Evolutionary conservation across 768 basidiomycete species (phyloP).

Genomic region (Hygrophoropsis aurantiaca): DNA sequence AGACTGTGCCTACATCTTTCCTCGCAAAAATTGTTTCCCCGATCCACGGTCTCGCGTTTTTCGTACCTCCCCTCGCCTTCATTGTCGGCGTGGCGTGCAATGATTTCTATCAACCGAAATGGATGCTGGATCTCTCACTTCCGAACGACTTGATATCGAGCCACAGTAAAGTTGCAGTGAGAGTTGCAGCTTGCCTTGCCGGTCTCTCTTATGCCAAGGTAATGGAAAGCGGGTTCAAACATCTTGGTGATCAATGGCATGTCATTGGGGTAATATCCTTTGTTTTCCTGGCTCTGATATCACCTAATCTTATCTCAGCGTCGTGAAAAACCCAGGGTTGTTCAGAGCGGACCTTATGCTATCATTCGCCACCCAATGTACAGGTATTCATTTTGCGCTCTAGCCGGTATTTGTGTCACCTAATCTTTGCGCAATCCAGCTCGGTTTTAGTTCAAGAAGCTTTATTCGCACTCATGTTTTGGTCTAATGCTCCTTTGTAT

Average conservation of each 20-base stretch:
- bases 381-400: slow-evolving; percentile 20
- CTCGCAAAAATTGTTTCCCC: slow-evolving; percentile 28
- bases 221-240: slow-evolving; percentile 8
- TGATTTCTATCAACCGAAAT: slow-evolving; percentile 33
- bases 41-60: slow-evolving; percentile 20
- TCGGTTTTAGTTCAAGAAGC: slow-evolving; percentile 24
- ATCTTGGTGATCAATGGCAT: slow-evolving; percentile 29
- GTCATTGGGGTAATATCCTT: slow-evolving; percentile 28
- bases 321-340: slow-evolving; percentile 28
- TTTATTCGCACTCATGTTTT: slow-evolving; percentile 25
- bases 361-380: slow-evolving; percentile 38
- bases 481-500: slow-evolving; percentile 36
- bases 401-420: too few species aligned
- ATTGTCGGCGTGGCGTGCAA: slow-evolving; percentile 25
- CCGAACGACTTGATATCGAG: slow-evolving; percentile 19
- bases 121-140: slow-evolving; percentile 29
- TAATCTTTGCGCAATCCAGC: background rate
- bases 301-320: slow-evolving; percentile 13
- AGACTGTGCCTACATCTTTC: slow-evolving; percentile 13
- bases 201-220: slow-evolving; percentile 16
- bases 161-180: slow-evolving; percentile 23
- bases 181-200: slow-evolving; percentile 27
- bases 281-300: background rate
- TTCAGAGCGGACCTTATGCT: slow-evolving; percentile 33
- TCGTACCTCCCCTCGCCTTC: slow-evolving; percentile 28